phyloP scores from a whole-genome alignment of 176 grass and related monocot genomes.

The Tillandsia fasciculata region DNA sequence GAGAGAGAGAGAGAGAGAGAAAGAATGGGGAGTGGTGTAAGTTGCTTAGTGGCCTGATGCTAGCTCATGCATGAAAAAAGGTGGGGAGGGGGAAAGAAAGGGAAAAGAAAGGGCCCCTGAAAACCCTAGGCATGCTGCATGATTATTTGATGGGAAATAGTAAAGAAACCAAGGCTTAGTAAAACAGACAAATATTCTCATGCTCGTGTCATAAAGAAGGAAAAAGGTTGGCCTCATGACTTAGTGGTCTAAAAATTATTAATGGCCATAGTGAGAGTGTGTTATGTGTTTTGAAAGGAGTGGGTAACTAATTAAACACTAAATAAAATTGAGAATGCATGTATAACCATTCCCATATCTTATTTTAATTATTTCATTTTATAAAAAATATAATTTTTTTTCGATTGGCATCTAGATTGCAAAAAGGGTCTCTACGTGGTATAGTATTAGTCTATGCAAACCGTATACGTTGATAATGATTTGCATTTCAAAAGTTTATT shows the following conservation, averaged over 20 bases:
- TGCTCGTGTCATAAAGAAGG: not conserved
- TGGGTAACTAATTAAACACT: too few species aligned
- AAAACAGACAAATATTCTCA: constrained; percentile 10
- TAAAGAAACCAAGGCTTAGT: constrained; percentile 19
- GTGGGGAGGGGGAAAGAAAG: not conserved
- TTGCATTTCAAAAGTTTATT: too few species aligned
- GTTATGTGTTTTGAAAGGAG: too few species aligned
- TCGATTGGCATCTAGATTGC: too few species aligned
- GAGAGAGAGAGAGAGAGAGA: not conserved
- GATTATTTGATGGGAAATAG: constrained; percentile 6
- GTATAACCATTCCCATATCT: too few species aligned
- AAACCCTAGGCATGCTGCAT: not conserved
- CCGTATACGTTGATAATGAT: too few species aligned
- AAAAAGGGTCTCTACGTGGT: too few species aligned
- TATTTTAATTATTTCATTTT: too few species aligned
- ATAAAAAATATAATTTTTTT: too few species aligned
- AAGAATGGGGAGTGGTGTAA: constrained; percentile 1
- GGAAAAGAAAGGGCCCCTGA: not conserved
- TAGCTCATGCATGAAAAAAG: not conserved
- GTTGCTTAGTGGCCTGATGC: not conserved
- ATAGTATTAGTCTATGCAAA: too few species aligned
- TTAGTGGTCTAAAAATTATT: not conserved
- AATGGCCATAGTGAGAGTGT: not conserved
- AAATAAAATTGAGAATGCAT: too few species aligned
- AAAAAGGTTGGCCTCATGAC: not conserved